phyloP scores from a whole-genome alignment of 805 yeast species.

The Candida hungchunana region DNA sequence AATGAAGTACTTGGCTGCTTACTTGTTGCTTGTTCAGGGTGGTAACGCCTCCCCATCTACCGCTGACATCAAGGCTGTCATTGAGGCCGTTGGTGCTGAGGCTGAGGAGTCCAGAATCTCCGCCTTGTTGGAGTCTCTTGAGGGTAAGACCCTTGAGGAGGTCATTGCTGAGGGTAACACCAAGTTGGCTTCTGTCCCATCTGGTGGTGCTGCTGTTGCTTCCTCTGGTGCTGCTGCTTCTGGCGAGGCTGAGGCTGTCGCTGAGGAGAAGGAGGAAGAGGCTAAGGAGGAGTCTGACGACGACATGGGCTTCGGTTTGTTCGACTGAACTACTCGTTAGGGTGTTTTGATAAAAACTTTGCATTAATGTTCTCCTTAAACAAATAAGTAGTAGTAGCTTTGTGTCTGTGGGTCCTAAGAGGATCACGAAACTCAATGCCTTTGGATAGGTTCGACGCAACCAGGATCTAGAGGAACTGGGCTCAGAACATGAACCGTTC shows the following conservation, averaged over 20 bases:
- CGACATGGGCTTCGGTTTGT: conserved; percentile 90
- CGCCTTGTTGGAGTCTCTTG: conserved; percentile 66
- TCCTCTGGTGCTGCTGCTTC: conserved; percentile 52
- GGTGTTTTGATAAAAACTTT: conserved; percentile 3
- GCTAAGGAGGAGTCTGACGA: conserved; percentile 69
- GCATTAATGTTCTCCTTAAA: conserved; percentile 11
- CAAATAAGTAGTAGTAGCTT: too few relatives aligned
- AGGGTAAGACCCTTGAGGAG: conserved; percentile 70
- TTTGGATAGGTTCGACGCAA: not conserved
- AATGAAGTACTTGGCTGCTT: conserved; percentile 90
- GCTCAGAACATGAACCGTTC: too few relatives aligned
- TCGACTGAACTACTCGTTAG: conserved; percentile 51
- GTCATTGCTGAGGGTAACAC: conserved; percentile 76
- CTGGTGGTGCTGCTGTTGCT: conserved; percentile 76
- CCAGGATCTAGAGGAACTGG: too few relatives aligned
- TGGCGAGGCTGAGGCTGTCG: conserved; percentile 51
- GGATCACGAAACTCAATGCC: not conserved
- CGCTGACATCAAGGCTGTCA: conserved; percentile 65
- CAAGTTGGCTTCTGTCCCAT: conserved; percentile 77
- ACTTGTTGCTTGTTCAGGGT: conserved; percentile 83
- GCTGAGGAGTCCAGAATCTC: conserved; percentile 74
- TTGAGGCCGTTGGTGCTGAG: conserved; percentile 76
- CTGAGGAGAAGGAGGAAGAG: conserved; percentile 50
- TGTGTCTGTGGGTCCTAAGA: not conserved
- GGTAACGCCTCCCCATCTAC: conserved; percentile 82